These are phyloP conservation scores for Didymella arachidicola DNA, from an alignment of 2,329 filamentous ascomycete species.

Conservation along the genomic window DNA sequence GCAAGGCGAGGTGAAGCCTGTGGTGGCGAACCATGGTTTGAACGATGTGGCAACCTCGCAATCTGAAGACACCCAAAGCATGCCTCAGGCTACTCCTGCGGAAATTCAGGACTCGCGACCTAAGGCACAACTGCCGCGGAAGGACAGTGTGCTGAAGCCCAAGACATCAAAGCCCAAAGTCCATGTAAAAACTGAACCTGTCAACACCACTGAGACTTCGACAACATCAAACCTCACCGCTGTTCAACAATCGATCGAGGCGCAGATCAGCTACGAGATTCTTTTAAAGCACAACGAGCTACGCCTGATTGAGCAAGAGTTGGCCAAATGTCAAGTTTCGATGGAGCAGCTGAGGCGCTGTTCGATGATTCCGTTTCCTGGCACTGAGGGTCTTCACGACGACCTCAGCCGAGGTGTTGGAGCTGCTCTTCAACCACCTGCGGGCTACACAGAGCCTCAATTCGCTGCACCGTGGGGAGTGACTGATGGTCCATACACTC, in stretches of 20 bases:
- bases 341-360: conserved; percentile 93
- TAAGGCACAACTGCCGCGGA: conserved; percentile 41
- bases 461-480: conserved; percentile 92
- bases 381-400: conserved; percentile 70
- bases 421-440: conserved; percentile 68
- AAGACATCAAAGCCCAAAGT: conserved; percentile 34
- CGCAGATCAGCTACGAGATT: conserved; percentile 90
- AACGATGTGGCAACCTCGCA: conserved; percentile 27
- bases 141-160: conserved; percentile 43
- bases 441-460: conserved; percentile 71
- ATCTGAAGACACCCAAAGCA: conserved; percentile 24
- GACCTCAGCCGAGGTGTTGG: conserved; percentile 79
- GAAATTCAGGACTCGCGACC: conserved; percentile 37
- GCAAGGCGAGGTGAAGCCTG: conserved; percentile 44
- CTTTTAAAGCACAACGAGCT: conserved; percentile 94
- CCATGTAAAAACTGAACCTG: conserved; percentile 33
- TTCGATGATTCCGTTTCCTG: conserved; percentile 88
- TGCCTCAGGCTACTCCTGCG: conserved; percentile 30
- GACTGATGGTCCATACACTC: conserved; percentile 87
- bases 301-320: conserved; percentile 91
- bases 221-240: conserved; percentile 52
- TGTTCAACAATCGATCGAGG: conserved; percentile 77
- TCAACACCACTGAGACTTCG: conserved; percentile 33
- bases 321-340: conserved; percentile 92
- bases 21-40: conserved; percentile 23